Evolutionary conservation across 768 basidiomycete genomes (phyloP), one percentile per base, ranked within the genome.

Genomic region (Boletus edulis): DNA sequence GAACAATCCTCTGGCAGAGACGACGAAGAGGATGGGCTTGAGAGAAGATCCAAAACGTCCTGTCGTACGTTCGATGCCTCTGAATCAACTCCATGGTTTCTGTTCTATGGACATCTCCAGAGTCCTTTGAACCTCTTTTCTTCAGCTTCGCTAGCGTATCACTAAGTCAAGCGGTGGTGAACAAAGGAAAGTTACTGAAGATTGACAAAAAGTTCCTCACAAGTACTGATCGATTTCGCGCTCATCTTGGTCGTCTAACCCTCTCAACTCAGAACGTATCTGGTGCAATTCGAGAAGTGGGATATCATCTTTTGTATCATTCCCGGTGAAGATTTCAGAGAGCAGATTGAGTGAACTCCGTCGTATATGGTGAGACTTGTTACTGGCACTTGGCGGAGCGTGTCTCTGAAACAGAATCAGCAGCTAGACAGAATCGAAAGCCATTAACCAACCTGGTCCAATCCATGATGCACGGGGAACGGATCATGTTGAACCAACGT

Each of bases 1-100:
- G 81, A 17, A 96, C 92, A 44, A 96, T 71, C 56, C 81, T 83
- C 71, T 98, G 96, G 66, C 90, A 96, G 54, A 85, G 66, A 41
- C 75, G 80, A 1, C 96, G 87, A 38, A 95, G 35, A 15, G 73
- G 71, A 58, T 88, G 91, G 59, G 83, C 81, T 72, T 96, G 93
- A 3, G 87, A 82, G 67, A 98, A 87, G 18, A 96, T 57, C 89
- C 91, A 97, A 57, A 98, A 87, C 1, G 90, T 83, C 64, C 85
- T 89, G 71, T 98, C 95, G 65, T 90, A 98, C 3, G 86, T 80
- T 0, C 96, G 94, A 72, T 97, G 89, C 51, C 87, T 82, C 3
- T 81, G 83, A 59, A 97, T 96, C 68, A 96, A 94, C 59, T 95
- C 91, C 1, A 88, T 86, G 66, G 85, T 89, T 62, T 83, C 82